Base-by-base conservation (phyloP, 176 grass and related monocot species). In the Eleusine coracana region DNA sequence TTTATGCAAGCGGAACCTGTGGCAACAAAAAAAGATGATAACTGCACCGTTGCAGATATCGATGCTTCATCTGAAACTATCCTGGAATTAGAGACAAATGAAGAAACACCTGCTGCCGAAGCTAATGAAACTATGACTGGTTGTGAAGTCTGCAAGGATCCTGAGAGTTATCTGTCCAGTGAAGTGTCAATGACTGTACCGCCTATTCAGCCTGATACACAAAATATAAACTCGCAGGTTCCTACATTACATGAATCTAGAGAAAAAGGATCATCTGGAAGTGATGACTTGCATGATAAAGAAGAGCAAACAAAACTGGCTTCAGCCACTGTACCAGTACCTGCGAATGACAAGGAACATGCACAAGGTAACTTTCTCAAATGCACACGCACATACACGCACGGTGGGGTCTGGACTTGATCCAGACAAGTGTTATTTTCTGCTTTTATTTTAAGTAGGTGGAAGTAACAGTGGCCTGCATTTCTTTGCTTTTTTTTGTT, bases 361-460 rank as follows among this genome's bases (percentile, higher is more conserved):
- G 52, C 38, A 37, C 87, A 55, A 85, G 87, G 87, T 89, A 85
- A 16, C 55, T 66, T 54, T 49, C 52, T 74, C 42, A 64, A 16
- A 5, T 52, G 13, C 16, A 15, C 16, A 15, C 31, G 11, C 13
- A 36, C 29, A 13, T 18, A 66, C 37, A 6, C 31, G 27, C 28
- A 7, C 1, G 4, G 56, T 41, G 34, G 1, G 1, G 14, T 42
- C 60, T 25, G 25, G 25, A 25, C 8, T 39, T 74, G 11, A 4
- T 51, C 42, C 54, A 76, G 5, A 27, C 41, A 40, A 56, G 48
- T 52, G 38, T 62, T 84, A 44, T 51, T 16, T 10, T 1, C 55
- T 12, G 44, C 3, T 18, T 5, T 80, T 70, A 44, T 52, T 61
- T 59, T 69, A 58, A 62, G 17, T 69, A 18, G 46, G 50, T 14